Conservation (phyloP, 768 basidiomycete genomes). For the Russula earlei region DNA sequence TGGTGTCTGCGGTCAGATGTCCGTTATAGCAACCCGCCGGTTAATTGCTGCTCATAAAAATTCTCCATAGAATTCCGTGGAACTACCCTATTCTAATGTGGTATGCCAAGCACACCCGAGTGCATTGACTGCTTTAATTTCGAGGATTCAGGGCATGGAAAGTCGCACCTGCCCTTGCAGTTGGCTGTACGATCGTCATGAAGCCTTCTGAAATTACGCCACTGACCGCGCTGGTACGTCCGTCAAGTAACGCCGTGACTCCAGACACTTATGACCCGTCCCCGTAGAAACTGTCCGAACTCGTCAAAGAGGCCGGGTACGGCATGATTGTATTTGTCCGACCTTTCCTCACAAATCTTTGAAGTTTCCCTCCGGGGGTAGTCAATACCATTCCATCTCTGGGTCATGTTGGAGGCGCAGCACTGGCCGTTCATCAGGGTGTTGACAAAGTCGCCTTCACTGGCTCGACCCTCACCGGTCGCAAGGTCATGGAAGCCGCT, state of each 20-base stretch:
- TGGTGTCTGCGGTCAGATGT: conserved; percentile 95
- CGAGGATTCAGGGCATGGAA: conserved; percentile 64
- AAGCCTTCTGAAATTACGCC: conserved; percentile 88
- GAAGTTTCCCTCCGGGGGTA: conserved; percentile 83
- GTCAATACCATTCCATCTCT: conserved; percentile 81
- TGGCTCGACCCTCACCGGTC: conserved; percentile 82
- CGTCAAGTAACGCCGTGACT: neutral
- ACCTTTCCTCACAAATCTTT: conserved; percentile 5
- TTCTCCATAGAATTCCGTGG: conserved; percentile 65
- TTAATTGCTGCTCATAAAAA: conserved; percentile 4
- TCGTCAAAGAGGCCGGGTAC: conserved; percentile 78
- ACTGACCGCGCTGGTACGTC: conserved; percentile 66
- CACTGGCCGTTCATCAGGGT: conserved; percentile 69
- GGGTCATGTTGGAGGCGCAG: conserved; percentile 76
- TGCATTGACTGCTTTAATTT: neutral
- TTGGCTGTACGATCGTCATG: conserved; percentile 90
- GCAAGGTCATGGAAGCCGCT: conserved; percentile 86
- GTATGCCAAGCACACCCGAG: conserved; percentile 28
- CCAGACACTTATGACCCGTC: conserved; percentile 1
- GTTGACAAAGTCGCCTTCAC: conserved; percentile 97
- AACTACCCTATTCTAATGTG: conserved; percentile 89
- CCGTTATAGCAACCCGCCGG: conserved; percentile 19
- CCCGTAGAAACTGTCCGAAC: conserved; percentile 66
- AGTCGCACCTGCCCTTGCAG: conserved; percentile 84
- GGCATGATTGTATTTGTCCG: conserved; percentile 10